Base-by-base conservation (phyloP, 2,329 filamentous ascomycete species). In the Incumbomyces delicatus region DNA sequence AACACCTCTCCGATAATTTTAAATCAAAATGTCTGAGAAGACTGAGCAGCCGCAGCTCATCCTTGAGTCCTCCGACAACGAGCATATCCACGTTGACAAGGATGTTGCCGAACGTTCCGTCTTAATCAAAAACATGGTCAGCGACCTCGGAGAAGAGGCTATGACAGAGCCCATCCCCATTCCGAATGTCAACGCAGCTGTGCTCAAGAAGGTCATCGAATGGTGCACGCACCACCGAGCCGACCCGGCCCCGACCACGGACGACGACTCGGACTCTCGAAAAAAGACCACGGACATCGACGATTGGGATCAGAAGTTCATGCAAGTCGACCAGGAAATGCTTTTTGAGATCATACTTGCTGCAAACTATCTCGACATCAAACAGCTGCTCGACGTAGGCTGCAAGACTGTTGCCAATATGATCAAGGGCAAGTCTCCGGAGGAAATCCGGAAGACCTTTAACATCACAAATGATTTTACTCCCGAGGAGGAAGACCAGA, bases 291-390 rank as follows among this genome's bases (percentile, higher is more conserved):
- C 92, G 39, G 92, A 98, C 60, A 98, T 98, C 56, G 92, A 96
- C 50, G 92, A 98, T 70, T 98, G 92, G 92, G 92, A 98, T 60
- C 90, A 96, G 69, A 98, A 98, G 72, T 98, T 96, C 69, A 96
- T 98, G 92, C 90, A 96, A 70, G 92, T 98, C 14, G 92, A 98
- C 66, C 92, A 98, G 64, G 92, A 98, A 71, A 96, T 98, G 92
- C 79, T 98, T 1, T 98, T 98, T 58, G 92, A 98, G 74, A 96
- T 98, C 62, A 98, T 98, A 58, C 77, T 98, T 20, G 92, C 92
- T 2, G 87, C 90, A 60, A 98, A 98, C 76, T 98, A 96, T 67
- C 83, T 98, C 50, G 92, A 98, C 58, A 98, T 98, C 74, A 98
- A 96, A 78, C 85, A 88, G 1, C 84, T 98, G 1, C 83, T 98